Percentiles rank a stretch among this genome's conserved stretches.
Conservation (phyloP, 2,329 filamentous ascomycete species). For the Akanthomyces dipterigenus region DNA sequence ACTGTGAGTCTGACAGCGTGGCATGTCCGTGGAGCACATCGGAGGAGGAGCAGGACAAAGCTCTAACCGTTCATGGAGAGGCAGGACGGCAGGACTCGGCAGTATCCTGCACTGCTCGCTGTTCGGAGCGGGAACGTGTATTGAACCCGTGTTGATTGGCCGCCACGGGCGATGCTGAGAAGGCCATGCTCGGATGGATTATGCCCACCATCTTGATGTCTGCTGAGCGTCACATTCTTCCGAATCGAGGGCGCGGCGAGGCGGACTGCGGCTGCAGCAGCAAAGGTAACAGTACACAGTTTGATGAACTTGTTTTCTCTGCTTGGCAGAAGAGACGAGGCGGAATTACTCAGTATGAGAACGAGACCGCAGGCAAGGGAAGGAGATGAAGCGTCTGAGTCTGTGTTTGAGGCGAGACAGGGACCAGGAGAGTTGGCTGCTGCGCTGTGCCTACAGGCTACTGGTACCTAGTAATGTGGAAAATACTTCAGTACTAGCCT, state of each 20-base stretch:
- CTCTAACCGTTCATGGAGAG: neutral
- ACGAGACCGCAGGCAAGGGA: neutral
- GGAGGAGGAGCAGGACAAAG: neutral
- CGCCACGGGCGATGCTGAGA: neutral
- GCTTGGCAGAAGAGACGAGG: neutral
- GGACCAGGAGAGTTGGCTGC: neutral
- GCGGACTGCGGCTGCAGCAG: neutral
- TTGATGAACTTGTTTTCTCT: neutral
- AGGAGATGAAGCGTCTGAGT: neutral
- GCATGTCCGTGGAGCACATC: neutral
- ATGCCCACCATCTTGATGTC: neutral
- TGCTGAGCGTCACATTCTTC: neutral
- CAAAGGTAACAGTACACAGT: neutral
- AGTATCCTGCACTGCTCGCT: neutral
- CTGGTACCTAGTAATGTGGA: too few species aligned
- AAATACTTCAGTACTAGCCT: too few species aligned
- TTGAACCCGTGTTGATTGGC: neutral
- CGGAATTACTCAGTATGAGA: neutral
- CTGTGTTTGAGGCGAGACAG: slow-evolving; percentile 5
- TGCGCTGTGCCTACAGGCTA: neutral
- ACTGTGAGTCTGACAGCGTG: slow-evolving; percentile 7
- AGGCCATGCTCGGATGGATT: neutral
- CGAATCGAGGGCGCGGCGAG: neutral
- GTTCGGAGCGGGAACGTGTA: neutral
- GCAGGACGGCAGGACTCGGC: neutral